These are phyloP conservation scores for Botrytis fragariae DNA, from an alignment of 2,329 filamentous ascomycete genomes.

Conservation along the genomic window DNA sequence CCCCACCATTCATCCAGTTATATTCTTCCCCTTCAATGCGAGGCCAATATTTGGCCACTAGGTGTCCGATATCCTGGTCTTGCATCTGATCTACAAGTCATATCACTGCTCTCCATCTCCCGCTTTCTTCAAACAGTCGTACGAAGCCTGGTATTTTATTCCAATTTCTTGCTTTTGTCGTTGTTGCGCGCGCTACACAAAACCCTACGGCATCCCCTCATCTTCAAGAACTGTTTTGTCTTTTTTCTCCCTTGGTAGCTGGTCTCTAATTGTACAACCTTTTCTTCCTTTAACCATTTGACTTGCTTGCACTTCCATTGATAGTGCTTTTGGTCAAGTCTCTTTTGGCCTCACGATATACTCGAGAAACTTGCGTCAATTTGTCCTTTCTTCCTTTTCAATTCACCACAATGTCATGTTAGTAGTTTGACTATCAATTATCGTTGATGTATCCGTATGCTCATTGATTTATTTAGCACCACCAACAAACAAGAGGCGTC, in stretches of 20 bases:
- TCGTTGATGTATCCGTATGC: slow-evolving; percentile 12
- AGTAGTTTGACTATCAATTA: slow-evolving; percentile 19
- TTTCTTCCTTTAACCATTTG: slow-evolving; percentile 31
- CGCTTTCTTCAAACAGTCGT: slow-evolving; percentile 28
- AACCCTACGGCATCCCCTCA: slow-evolving; percentile 34
- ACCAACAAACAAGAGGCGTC: slow-evolving; percentile 33
- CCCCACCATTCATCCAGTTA: slow-evolving; percentile 29
- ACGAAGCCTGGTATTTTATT: slow-evolving; percentile 31
- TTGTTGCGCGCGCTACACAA: slow-evolving; percentile 36
- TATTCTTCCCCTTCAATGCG: slow-evolving; percentile 22
- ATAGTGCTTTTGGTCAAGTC: slow-evolving; percentile 9
- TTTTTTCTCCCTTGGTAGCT: slow-evolving; percentile 36
- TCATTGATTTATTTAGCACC: slow-evolving; percentile 21
- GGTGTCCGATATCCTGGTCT: slow-evolving; percentile 17
- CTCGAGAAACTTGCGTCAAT: slow-evolving; percentile 20
- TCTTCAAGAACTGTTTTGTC: slow-evolving; percentile 27
- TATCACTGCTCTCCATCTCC: slow-evolving; percentile 30
- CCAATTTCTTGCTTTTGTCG: slow-evolving; percentile 33
- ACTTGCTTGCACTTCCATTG: slow-evolving; percentile 21
- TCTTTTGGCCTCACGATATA: slow-evolving; percentile 19
- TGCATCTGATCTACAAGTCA: slow-evolving; percentile 26
- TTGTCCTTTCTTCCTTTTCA: slow-evolving; percentile 23
- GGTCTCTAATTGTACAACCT: slow-evolving; percentile 37
- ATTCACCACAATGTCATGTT: slow-evolving; percentile 31
- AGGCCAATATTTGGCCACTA: slow-evolving; percentile 25